Conservation (phyloP, 148 eudicot genomes). For the Tetragonia tetragonoides region DNA sequence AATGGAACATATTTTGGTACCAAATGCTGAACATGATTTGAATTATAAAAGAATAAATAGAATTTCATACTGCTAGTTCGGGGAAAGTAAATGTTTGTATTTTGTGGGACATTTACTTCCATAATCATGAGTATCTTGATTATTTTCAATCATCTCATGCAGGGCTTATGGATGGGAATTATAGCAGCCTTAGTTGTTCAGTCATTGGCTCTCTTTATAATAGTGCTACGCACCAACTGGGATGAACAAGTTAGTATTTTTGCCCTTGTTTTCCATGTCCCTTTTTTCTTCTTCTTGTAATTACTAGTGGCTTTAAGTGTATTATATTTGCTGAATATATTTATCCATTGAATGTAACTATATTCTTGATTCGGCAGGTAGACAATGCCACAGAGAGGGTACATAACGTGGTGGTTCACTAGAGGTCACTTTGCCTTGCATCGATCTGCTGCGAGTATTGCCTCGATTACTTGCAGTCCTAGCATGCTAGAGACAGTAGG, state of each 20-base stretch:
- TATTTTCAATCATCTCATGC: not conserved
- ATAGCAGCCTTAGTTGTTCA: constrained; percentile 49
- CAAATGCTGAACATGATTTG: too few species aligned
- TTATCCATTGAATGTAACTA: not conserved
- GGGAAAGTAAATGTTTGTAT: too few species aligned
- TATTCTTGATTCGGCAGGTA: constrained; percentile 29
- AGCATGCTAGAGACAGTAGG: too few species aligned
- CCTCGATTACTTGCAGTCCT: too few species aligned
- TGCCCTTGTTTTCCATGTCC: too few species aligned
- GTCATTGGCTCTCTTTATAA: constrained; percentile 37
- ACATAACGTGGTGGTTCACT: constrained; percentile 18
- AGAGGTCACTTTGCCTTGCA: not conserved
- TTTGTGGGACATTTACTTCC: not conserved
- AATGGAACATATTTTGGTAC: too few species aligned
- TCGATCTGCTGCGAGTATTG: not conserved
- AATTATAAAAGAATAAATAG: too few species aligned
- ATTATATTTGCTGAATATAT: too few species aligned
- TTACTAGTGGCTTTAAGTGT: too few species aligned
- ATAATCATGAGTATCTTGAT: not conserved
- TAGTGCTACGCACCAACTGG: constrained; percentile 62
- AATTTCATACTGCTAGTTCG: not conserved
- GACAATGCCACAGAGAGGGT: constrained; percentile 43
- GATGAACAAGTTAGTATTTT: constrained; percentile 41
- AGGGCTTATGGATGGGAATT: constrained; percentile 69
- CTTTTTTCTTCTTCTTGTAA: too few species aligned